Base-by-base conservation (phyloP, 352 stramenopile genomes). In the Phytophthora colocasiae region DNA sequence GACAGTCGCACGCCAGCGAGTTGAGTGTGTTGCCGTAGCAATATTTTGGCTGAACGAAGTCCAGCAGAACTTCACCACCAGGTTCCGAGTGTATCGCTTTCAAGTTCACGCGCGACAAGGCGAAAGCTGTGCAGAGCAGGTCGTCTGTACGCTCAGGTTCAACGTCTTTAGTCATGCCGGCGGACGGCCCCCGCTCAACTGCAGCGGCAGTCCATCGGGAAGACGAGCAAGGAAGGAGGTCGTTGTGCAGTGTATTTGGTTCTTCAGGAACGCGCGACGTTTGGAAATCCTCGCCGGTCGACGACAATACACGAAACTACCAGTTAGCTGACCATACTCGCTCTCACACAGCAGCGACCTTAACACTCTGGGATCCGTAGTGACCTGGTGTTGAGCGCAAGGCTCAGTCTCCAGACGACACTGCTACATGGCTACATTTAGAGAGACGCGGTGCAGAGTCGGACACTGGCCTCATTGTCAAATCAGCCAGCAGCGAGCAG, bases 81-180 rank as follows among this genome's bases (percentile, higher is more conserved):
- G 19, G 31, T 1, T 36, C 39, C 12, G 15, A 29, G n/a, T 63
- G 43, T 68, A 68, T 68, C 59, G 51, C 27, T 63, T 36, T 63
- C 44, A 63, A 63, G 52, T 57, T 69, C 45, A 26, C 15, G 6
- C 32, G 22, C 60, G 51, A 62, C 32, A 31, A 51, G 32, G 29
- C 51, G 60, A 69, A 43, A 9, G 43, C 26, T 19, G 60, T 62
- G 34, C 32, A 68, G 50, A 56, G 38, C 51, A 58, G 44, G 56
- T 52, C 44, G 5, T 10, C 31, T 19, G 4, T 15, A 22, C 24
- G 55, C n/a, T 15, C 24, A 9, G 17, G 14, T 59, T 59, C 51
- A 26, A 36, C 11, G 12, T 24, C 51, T 10, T 34, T 50, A 50
- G 24, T 50, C 44, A n/a, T 34, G 22, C 44, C 15, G 9, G 38